A percentile compares a stretch with the other conserved stretches of the same genome.
These are phyloP conservation scores for Xylaria sp. DNA, from an alignment of 495 filamentous ascomycete species.

Conservation along the genomic window DNA sequence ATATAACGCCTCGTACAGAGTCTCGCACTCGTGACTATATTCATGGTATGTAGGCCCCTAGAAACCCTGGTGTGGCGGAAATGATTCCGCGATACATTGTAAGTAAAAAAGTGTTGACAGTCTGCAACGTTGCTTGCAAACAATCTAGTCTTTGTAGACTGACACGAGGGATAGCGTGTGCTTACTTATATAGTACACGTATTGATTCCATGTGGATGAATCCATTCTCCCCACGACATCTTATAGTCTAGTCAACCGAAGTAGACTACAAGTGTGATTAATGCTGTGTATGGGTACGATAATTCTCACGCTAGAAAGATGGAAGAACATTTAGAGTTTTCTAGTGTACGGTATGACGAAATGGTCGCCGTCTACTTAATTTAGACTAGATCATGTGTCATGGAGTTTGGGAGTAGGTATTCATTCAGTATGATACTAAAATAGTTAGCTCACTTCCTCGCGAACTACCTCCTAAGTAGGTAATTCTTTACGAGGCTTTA, in stretches of 20 bases:
- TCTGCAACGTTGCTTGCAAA: neutral
- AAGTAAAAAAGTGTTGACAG: neutral
- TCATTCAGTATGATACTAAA: neutral
- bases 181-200: neutral
- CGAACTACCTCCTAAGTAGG: neutral
- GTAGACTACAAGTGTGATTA: neutral
- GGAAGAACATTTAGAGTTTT: slow-evolving; percentile 12
- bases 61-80: neutral
- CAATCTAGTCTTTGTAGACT: neutral
- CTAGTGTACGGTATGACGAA: neutral
- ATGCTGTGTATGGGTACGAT: no score
- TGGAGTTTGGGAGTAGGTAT: neutral
- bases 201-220: neutral
- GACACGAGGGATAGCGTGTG: neutral
- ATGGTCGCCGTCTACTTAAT: neutral
- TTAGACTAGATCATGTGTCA: neutral
- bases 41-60: no score
- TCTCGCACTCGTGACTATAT: no score
- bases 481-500: neutral
- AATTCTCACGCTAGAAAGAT: neutral
- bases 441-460: neutral
- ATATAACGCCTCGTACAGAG: no score
- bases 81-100: neutral
- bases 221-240: neutral
- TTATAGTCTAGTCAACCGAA: neutral